Evolutionary conservation across 2,329 filamentous ascomycete species (phyloP).

Genomic region (Niveomyces coronatus): DNA sequence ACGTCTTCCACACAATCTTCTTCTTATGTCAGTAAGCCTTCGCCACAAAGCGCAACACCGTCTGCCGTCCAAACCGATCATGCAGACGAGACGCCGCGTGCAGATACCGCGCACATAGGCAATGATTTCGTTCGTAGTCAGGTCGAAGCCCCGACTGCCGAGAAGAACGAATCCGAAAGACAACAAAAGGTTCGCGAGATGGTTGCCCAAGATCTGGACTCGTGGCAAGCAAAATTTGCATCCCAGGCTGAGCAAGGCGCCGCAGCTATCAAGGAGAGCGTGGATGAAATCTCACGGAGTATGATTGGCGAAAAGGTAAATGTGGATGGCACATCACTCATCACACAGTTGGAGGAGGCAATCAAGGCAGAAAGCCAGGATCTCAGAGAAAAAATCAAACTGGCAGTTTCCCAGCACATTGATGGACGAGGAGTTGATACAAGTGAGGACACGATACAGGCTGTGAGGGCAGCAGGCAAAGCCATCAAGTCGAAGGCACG

Average conservation of each 20-base stretch:
- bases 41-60: constrained; percentile 19
- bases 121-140: constrained; percentile 19
- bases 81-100: constrained; percentile 9
- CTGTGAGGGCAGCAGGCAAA: constrained; percentile 57
- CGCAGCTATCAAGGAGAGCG: constrained; percentile 58
- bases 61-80: constrained; percentile 7
- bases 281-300: constrained; percentile 45
- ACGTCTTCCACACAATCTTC: constrained; percentile 16
- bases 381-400: constrained; percentile 59
- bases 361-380: constrained; percentile 51
- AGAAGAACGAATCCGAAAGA: constrained; percentile 40
- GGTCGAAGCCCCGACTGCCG: constrained; percentile 34
- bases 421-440: constrained; percentile 32
- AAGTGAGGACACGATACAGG: constrained; percentile 32
- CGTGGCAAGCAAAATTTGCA: constrained; percentile 84
- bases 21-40: constrained; percentile 24
- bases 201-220: constrained; percentile 67
- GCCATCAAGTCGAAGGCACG: constrained; percentile 70
- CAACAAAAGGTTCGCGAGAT: constrained; percentile 51
- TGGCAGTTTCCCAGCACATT: constrained; percentile 47
- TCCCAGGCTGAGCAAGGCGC: constrained; percentile 75
- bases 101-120: neutral
- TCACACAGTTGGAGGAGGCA: constrained; percentile 58
- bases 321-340: constrained; percentile 53
- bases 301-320: constrained; percentile 56